phyloP scores from a whole-genome alignment of 768 basidiomycete genomes.

The Podaxis pistillaris region DNA sequence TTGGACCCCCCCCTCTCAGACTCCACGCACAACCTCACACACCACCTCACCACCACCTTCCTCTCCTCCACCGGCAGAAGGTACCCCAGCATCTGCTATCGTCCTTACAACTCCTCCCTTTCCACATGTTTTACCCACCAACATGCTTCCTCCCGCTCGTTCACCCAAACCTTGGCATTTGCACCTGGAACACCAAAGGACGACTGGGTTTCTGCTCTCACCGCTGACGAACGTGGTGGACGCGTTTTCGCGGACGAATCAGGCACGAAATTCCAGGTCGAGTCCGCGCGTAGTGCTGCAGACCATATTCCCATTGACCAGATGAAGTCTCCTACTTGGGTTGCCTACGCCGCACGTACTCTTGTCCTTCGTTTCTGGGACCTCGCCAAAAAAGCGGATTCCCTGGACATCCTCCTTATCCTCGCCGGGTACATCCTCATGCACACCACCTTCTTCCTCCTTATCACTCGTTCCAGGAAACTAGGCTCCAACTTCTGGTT shows the following conservation, averaged over 20 bases:
- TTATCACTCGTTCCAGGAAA: constrained; percentile 84
- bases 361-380: constrained; percentile 83
- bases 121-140: constrained; percentile 26
- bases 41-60: constrained; percentile 42
- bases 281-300: constrained; percentile 37
- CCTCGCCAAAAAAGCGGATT: constrained; percentile 90
- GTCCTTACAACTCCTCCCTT: constrained; percentile 21
- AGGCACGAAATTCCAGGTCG: constrained; percentile 51
- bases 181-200: constrained; percentile 41
- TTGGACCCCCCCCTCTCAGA: constrained; percentile 41
- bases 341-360: constrained; percentile 80
- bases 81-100: constrained; percentile 55
- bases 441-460: constrained; percentile 92
- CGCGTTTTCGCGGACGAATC: constrained; percentile 32
- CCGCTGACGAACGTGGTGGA: constrained; percentile 18
- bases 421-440: constrained; percentile 92
- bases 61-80: constrained; percentile 40
- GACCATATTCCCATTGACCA: constrained; percentile 56
- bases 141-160: constrained; percentile 39
- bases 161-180: constrained; percentile 52
- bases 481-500: constrained; percentile 68
- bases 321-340: constrained; percentile 84
- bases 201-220: constrained; percentile 44
- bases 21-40: constrained; percentile 46
- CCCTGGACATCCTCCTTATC: constrained; percentile 93